A percentile compares a stretch with the other conserved stretches of the same genome.
phyloP scores from a whole-genome alignment of 2,329 filamentous ascomycete species.

The Dactylellina drechsleri region DNA sequence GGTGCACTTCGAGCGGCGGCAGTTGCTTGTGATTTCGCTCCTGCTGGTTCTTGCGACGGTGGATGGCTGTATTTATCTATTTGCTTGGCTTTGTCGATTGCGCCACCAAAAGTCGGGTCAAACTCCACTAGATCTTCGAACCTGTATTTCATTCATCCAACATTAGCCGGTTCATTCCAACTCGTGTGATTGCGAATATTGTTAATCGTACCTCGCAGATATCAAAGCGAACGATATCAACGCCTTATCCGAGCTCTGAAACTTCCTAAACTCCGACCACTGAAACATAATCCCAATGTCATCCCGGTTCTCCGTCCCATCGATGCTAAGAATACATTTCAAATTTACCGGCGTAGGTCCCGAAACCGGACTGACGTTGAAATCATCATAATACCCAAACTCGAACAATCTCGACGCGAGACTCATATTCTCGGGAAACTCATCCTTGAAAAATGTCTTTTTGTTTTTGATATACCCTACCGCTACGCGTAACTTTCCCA shows the following conservation, averaged over 20 bases:
- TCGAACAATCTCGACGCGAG: slow-evolving; percentile 27
- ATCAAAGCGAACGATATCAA: slow-evolving; percentile 42
- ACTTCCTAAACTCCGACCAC: slow-evolving; percentile 42
- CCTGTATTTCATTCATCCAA: slow-evolving; percentile 5
- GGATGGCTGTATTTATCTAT: slow-evolving; percentile 36
- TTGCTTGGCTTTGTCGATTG: slow-evolving; percentile 31
- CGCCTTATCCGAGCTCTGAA: slow-evolving; percentile 45
- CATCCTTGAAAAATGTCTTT: slow-evolving; percentile 39
- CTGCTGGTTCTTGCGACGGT: slow-evolving; percentile 23
- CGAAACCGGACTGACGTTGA: slow-evolving; percentile 24
- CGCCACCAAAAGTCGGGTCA: slow-evolving; percentile 34
- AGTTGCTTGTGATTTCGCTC: not conserved
- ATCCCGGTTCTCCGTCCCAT: slow-evolving; percentile 34
- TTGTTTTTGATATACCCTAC: slow-evolving; percentile 42
- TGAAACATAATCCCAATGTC: slow-evolving; percentile 47
- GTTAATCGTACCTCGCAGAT: slow-evolving; percentile 29
- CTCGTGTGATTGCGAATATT: not conserved
- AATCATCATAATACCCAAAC: slow-evolving; percentile 43
- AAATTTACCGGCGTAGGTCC: slow-evolving; percentile 17
- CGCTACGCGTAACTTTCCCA: slow-evolving; percentile 29
- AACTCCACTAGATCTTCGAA: slow-evolving; percentile 50
- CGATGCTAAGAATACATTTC: slow-evolving; percentile 44
- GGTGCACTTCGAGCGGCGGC: not conserved
- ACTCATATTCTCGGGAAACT: slow-evolving; percentile 28
- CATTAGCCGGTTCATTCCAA: not conserved